Percentiles rank a stretch among this genome's conserved stretches.
Evolutionary conservation across 805 yeast species (phyloP).

Genomic region (Tanozyma kutaoensis): DNA sequence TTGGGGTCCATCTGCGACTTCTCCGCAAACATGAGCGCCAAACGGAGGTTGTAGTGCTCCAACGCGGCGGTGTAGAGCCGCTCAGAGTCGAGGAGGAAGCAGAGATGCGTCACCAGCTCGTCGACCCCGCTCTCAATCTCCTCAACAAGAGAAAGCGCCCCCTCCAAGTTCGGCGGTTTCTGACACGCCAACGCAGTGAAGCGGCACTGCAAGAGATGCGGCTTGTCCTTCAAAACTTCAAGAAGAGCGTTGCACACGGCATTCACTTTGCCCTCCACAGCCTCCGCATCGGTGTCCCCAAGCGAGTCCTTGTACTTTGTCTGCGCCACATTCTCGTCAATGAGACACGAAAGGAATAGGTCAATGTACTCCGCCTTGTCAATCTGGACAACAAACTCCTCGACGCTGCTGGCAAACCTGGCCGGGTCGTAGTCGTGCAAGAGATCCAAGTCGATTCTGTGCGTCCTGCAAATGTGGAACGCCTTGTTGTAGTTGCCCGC

Average conservation of each 20-base stretch:
- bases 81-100: conserved; percentile 85
- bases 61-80: conserved; percentile 67
- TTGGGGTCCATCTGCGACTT: conserved; percentile 97
- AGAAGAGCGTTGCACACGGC: conserved; percentile 63
- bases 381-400: conserved; percentile 56
- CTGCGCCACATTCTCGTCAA: conserved; percentile 71
- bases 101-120: conserved; percentile 64
- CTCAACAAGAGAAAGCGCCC: conserved; percentile 54
- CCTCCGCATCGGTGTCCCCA: conserved; percentile 2
- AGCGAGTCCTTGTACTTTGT: conserved; percentile 74
- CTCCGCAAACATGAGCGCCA: conserved; percentile 80
- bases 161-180: conserved; percentile 70
- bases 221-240: conserved; percentile 36
- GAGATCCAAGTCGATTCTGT: conserved; percentile 83
- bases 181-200: conserved; percentile 90
- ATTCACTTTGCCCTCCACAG: conserved; percentile 47
- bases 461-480: conserved; percentile 72
- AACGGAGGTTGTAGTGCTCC: conserved; percentile 67
- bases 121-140: conserved; percentile 14
- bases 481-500: conserved; percentile 54
- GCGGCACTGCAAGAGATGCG: conserved; percentile 53
- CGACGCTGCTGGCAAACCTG: conserved; percentile 49
- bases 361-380: conserved; percentile 68
- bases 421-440: conserved; percentile 78
- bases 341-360: conserved; percentile 72